Conservation (phyloP, 768 basidiomycete genomes). For the Russula dissimulans region DNA sequence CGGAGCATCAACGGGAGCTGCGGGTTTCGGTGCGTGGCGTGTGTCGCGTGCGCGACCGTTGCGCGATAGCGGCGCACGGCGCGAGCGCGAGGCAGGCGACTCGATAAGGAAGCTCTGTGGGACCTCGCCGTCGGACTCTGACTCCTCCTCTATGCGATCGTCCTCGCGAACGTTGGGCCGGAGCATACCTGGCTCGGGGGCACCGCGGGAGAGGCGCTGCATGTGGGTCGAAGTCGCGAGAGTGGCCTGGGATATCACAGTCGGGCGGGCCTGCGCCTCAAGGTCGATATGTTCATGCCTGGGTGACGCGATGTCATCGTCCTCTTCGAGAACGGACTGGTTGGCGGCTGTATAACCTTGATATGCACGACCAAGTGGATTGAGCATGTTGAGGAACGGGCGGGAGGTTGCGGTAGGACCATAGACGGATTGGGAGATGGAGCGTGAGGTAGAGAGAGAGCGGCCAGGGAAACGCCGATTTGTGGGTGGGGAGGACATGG, state of each 20-base stretch:
- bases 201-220: constrained; percentile 51
- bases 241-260: constrained; percentile 26
- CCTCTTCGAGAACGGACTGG: constrained; percentile 65
- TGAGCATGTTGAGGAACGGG: constrained; percentile 74
- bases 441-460: constrained; percentile 19
- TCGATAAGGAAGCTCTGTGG: constrained; percentile 85
- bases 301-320: constrained; percentile 31
- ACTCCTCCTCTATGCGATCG: constrained; percentile 49
- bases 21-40: background rate
- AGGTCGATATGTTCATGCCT: constrained; percentile 37
- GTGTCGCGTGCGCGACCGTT: constrained; percentile 33
- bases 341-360: constrained; percentile 69
- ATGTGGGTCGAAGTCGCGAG: constrained; percentile 35
- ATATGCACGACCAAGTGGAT: constrained; percentile 66
- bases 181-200: constrained; percentile 47
- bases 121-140: constrained; percentile 74
- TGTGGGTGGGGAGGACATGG: constrained; percentile 21
- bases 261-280: constrained; percentile 42
- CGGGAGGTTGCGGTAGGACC: constrained; percentile 49
- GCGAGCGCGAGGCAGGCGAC: constrained; percentile 32
- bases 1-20: constrained; percentile 23
- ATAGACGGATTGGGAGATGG: constrained; percentile 27
- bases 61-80: constrained; percentile 22
- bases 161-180: constrained; percentile 67
- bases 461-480: constrained; percentile 21